These are phyloP conservation scores for Auriscalpium orientale DNA, from an alignment of 768 basidiomycete species.

Conservation along the genomic window DNA sequence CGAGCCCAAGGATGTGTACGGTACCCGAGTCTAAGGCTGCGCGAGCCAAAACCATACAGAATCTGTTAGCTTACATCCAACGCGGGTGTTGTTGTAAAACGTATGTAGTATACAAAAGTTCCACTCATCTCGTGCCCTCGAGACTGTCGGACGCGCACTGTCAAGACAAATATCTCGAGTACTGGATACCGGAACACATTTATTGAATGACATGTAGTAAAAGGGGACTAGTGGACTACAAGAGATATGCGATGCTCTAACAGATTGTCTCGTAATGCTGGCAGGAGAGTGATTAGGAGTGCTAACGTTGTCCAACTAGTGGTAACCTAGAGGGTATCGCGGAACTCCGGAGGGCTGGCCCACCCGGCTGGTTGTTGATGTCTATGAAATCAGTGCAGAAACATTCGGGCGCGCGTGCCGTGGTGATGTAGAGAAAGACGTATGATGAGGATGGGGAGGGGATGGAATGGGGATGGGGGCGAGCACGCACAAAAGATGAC, in stretches of 20 bases:
- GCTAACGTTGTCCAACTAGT: constrained; percentile 38
- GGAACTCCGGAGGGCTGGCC: constrained; percentile 31
- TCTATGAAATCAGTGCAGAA: constrained; percentile 17
- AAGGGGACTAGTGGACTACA: constrained; percentile 15
- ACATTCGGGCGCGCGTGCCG: constrained; percentile 10
- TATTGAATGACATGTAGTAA: background rate
- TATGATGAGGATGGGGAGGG: constrained; percentile 21
- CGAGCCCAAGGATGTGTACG: constrained; percentile 72
- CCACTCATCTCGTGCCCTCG: too few species aligned
- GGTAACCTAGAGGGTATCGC: constrained; percentile 39
- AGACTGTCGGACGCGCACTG: too few species aligned
- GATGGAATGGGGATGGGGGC: constrained; percentile 12
- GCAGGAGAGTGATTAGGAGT: constrained; percentile 23
- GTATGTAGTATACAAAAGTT: background rate
- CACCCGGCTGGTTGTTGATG: constrained; percentile 17
- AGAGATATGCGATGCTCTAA: constrained; percentile 62
- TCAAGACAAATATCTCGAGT: too few species aligned
- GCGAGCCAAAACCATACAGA: too few species aligned
- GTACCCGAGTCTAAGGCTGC: constrained; percentile 36
- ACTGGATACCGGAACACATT: too few species aligned
- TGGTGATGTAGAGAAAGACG: constrained; percentile 16
- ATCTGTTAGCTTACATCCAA: too few species aligned
- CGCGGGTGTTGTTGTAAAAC: background rate
- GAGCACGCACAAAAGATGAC: constrained; percentile 26
- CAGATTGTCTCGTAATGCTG: constrained; percentile 58